A percentile compares a stretch with the other conserved stretches of the same genome.
phyloP scores from a whole-genome alignment of 495 filamentous ascomycete species.

The Xylaria flabelliformis region DNA sequence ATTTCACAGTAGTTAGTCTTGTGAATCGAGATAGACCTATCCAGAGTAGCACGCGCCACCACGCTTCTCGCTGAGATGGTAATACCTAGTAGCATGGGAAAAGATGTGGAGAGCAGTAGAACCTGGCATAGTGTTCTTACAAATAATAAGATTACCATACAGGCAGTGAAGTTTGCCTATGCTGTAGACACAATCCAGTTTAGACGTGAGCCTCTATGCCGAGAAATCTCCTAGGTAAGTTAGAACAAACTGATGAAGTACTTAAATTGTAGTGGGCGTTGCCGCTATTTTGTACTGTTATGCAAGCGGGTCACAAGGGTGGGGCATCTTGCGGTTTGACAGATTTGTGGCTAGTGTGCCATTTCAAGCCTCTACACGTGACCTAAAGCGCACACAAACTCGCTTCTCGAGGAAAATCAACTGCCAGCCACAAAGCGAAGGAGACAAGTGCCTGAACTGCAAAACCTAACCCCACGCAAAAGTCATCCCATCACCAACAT shows the following conservation, averaged over 20 bases:
- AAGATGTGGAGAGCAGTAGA: not conserved
- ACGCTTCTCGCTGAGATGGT: not conserved
- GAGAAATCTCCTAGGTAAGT: not conserved
- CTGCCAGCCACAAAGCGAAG: slow-evolving; percentile 28
- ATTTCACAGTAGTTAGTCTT: not conserved
- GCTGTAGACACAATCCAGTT: too few relatives aligned
- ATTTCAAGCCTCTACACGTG: slow-evolving; percentile 26
- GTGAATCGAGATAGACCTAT: not conserved
- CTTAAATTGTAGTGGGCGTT: not conserved
- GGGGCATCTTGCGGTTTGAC: not conserved
- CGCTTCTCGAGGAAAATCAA: slow-evolving; percentile 21
- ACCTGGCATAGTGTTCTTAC: not conserved
- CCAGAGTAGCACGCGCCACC: not conserved
- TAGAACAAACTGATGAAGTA: too few relatives aligned
- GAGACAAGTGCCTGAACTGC: slow-evolving; percentile 7
- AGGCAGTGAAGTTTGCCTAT: not conserved
- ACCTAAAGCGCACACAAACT: slow-evolving; percentile 26
- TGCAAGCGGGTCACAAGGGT: not conserved
- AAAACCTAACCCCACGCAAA: slow-evolving; percentile 29
- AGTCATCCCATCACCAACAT: slow-evolving; percentile 31
- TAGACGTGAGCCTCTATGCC: not conserved
- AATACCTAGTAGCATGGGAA: not conserved
- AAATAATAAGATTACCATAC: not conserved
- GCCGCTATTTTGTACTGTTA: not conserved
- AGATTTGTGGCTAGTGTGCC: slow-evolving; percentile 10